A percentile compares a stretch with the other conserved stretches of the same genome.
These are phyloP conservation scores for Suhomyces ambrosiae DNA, from an alignment of 1,139 yeast genomes.

Conservation along the genomic window DNA sequence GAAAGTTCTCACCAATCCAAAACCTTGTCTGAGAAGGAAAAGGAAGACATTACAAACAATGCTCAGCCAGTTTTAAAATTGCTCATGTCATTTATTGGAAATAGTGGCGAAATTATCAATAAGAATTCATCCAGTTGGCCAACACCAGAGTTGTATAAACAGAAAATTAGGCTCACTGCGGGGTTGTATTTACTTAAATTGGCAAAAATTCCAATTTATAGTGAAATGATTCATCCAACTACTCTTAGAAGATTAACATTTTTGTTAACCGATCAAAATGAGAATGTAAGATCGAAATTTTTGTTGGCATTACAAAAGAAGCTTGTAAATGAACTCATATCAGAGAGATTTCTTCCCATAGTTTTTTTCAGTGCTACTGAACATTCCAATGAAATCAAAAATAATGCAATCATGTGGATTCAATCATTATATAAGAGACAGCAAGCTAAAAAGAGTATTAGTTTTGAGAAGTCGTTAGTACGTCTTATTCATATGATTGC, in stretches of 20 bases:
- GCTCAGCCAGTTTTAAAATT: slow-evolving; percentile 70
- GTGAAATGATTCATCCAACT: slow-evolving; percentile 52
- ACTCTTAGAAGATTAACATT: slow-evolving; percentile 57
- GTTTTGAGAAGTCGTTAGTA: slow-evolving; percentile 65
- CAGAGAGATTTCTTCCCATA: slow-evolving; percentile 67
- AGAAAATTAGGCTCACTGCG: slow-evolving; percentile 66
- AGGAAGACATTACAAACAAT: slow-evolving; percentile 29
- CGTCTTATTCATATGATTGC: slow-evolving; percentile 71
- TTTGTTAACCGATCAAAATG: slow-evolving; percentile 68
- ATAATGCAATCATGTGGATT: slow-evolving; percentile 70
- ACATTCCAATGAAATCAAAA: slow-evolving; percentile 53
- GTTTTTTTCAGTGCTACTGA: slow-evolving; percentile 79
- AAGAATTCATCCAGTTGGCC: slow-evolving; percentile 48
- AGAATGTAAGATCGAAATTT: slow-evolving; percentile 58
- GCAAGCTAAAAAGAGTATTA: slow-evolving; percentile 43
- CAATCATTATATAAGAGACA: slow-evolving; percentile 56
- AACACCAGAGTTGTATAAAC: slow-evolving; percentile 67
- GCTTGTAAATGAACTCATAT: slow-evolving; percentile 54
- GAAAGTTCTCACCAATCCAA: slow-evolving; percentile 23
- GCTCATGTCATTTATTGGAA: slow-evolving; percentile 65
- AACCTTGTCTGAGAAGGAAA: slow-evolving; percentile 29
- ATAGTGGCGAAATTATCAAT: slow-evolving; percentile 79
- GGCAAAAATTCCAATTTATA: slow-evolving; percentile 57
- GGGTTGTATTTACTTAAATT: slow-evolving; percentile 67
- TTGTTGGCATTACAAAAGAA: slow-evolving; percentile 53